A percentile compares a stretch with the other conserved stretches of the same genome.
phyloP scores from a whole-genome alignment of 331 rosid species.

The Pyracantha coccinea region DNA sequence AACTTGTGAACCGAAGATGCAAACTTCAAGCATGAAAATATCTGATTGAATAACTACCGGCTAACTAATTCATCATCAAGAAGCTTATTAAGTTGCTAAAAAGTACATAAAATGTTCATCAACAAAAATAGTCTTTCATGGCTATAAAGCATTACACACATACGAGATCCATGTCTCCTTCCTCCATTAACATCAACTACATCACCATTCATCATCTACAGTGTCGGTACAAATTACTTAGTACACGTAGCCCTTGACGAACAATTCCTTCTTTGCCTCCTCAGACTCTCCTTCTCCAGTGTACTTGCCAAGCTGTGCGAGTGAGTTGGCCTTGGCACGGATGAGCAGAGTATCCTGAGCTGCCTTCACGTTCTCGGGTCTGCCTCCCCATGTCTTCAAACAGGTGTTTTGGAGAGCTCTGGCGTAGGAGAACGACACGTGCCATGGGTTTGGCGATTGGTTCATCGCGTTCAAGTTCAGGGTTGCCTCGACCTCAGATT shows the following conservation, averaged over 20 bases:
- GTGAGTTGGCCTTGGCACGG: slow-evolving; percentile 91
- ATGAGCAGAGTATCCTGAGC: slow-evolving; percentile 68
- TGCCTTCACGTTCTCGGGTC: slow-evolving; percentile 70
- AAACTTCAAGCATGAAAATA: slow-evolving; percentile 3
- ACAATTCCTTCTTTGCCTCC: slow-evolving; percentile 76
- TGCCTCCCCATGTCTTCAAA: slow-evolving; percentile 94
- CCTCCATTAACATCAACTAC: slow-evolving; percentile 2
- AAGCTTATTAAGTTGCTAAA: slow-evolving; percentile 34
- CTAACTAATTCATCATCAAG: slow-evolving; percentile 36
- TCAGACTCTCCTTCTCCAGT: slow-evolving; percentile 85
- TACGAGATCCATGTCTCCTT: slow-evolving; percentile 29
- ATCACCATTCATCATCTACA: slow-evolving; percentile 7
- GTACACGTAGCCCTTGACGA: slow-evolving; percentile 76
- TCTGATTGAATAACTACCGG: slow-evolving; percentile 22
- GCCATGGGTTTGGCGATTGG: slow-evolving; percentile 90
- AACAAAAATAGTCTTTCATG: slow-evolving; percentile 57
- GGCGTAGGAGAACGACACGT: slow-evolving; percentile 93
- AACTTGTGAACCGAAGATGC: neutral
- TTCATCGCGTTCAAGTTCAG: slow-evolving; percentile 86
- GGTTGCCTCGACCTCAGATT: slow-evolving; percentile 97
- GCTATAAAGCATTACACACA: slow-evolving; percentile 42
- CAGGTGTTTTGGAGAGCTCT: slow-evolving; percentile 96
- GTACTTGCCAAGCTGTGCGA: slow-evolving; percentile 96
- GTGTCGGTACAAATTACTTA: slow-evolving; percentile 21
- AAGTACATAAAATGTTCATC: slow-evolving; percentile 32